Conservation (phyloP, 495 filamentous ascomycete species). For the Choiromyces venosus region DNA sequence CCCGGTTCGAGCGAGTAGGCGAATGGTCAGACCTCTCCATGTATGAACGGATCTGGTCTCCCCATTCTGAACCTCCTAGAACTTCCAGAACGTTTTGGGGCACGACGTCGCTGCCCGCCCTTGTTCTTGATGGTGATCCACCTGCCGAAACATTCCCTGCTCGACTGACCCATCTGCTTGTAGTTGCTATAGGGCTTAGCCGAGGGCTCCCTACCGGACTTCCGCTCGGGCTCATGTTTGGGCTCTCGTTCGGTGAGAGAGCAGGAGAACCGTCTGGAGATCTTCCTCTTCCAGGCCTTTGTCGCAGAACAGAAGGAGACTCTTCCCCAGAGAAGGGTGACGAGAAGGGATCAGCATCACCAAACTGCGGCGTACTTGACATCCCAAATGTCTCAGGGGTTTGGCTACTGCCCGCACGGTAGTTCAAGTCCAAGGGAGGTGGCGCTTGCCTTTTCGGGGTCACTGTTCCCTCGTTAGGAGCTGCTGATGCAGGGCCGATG, state of each 20-base stretch:
- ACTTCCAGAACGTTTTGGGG: slow-evolving; percentile 34
- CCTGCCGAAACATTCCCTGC: slow-evolving; percentile 8
- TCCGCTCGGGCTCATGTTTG: slow-evolving; percentile 31
- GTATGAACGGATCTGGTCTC: slow-evolving; percentile 35
- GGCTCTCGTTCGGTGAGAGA: slow-evolving; percentile 26
- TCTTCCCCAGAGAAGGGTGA: slow-evolving; percentile 25
- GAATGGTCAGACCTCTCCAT: slow-evolving; percentile 30
- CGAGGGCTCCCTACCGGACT: slow-evolving; percentile 27
- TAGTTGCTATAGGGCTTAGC: slow-evolving; percentile 9
- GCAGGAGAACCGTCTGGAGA: slow-evolving; percentile 24
- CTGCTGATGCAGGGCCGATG: slow-evolving; percentile 14
- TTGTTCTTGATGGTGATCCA: slow-evolving; percentile 5
- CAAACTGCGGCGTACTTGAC: slow-evolving; percentile 31
- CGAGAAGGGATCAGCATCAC: slow-evolving; percentile 26
- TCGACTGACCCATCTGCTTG: slow-evolving; percentile 3
- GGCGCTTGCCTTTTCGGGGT: slow-evolving; percentile 41
- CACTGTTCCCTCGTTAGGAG: slow-evolving; percentile 38
- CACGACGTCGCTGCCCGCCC: slow-evolving; percentile 27
- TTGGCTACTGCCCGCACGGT: slow-evolving; percentile 8
- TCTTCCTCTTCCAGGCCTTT: slow-evolving; percentile 27
- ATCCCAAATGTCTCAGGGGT: slow-evolving; percentile 13
- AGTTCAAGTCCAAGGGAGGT: slow-evolving; percentile 41
- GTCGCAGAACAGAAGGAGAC: slow-evolving; percentile 26
- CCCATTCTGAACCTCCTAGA: slow-evolving; percentile 35
- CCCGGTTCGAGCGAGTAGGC: slow-evolving; percentile 14